Percentiles rank a stretch among this genome's conserved stretches.
These are phyloP conservation scores for Ceratocystis lukuohia DNA, from an alignment of 2,329 filamentous ascomycete species.

Conservation along the genomic window DNA sequence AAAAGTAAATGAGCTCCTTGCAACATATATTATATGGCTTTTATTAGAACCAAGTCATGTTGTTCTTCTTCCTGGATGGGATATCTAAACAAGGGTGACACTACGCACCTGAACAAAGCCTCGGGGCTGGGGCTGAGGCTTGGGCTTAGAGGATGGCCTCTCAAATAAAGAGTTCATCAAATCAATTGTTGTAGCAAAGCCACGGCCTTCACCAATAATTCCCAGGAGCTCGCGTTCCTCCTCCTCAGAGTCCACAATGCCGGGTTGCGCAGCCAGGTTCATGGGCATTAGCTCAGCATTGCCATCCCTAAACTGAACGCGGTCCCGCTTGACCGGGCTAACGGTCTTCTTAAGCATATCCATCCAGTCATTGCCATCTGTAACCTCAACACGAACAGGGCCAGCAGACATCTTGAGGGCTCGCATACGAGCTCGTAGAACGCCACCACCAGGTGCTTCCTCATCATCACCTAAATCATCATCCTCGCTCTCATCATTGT, in stretches of 20 bases:
- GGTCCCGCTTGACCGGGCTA: slow-evolving; percentile 84
- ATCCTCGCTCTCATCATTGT: slow-evolving; percentile 16
- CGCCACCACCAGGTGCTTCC: slow-evolving; percentile 40
- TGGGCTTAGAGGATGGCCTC: slow-evolving; percentile 48
- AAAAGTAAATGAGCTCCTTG: background rate
- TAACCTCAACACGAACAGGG: slow-evolving; percentile 46
- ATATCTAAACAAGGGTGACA: slow-evolving; percentile 24
- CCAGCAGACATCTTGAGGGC: slow-evolving; percentile 47
- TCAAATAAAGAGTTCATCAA: slow-evolving; percentile 91
- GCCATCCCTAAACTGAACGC: slow-evolving; percentile 47
- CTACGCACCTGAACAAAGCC: slow-evolving; percentile 83
- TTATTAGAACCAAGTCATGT: background rate
- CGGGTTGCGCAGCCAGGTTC: slow-evolving; percentile 16
- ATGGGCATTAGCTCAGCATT: slow-evolving; percentile 34
- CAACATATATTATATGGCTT: slow-evolving; percentile 11
- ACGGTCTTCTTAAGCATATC: slow-evolving; percentile 89
- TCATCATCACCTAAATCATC: slow-evolving; percentile 16
- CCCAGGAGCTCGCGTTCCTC: slow-evolving; percentile 14
- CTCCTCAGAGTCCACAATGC: slow-evolving; percentile 16
- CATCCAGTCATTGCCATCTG: slow-evolving; percentile 75
- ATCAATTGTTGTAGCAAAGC: slow-evolving; percentile 81
- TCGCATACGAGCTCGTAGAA: slow-evolving; percentile 50
- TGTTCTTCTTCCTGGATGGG: background rate
- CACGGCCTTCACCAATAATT: slow-evolving; percentile 38
- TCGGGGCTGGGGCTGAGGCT: slow-evolving; percentile 33